Conservation (phyloP, 768 basidiomycete species). For the Cyathus striatus region DNA sequence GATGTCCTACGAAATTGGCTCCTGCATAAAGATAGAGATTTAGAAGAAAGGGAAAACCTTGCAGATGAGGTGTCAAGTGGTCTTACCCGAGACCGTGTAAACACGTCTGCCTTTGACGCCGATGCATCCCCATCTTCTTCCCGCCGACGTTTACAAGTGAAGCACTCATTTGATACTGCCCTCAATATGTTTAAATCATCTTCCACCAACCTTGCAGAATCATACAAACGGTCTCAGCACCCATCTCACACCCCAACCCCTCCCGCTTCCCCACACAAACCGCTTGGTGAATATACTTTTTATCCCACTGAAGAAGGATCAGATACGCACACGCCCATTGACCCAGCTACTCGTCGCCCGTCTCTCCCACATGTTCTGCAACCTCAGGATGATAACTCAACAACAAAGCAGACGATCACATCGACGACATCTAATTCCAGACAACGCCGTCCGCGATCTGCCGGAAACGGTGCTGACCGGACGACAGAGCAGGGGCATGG, state of each 20-base stretch:
- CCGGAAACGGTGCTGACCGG: constrained; percentile 60
- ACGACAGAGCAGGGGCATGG: constrained; percentile 22
- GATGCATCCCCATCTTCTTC: constrained; percentile 17
- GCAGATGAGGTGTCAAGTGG: constrained; percentile 10
- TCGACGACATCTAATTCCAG: constrained; percentile 17
- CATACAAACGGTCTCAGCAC: constrained; percentile 11
- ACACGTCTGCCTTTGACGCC: constrained; percentile 19
- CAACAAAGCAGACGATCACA: constrained; percentile 29
- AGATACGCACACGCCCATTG: constrained; percentile 17
- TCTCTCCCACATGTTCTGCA: constrained; percentile 58
- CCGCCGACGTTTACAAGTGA: constrained; percentile 58
- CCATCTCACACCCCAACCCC: constrained; percentile 24
- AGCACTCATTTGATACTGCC: constrained; percentile 75
- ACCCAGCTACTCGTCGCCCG: constrained; percentile 49
- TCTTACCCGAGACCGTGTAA: constrained; percentile 11
- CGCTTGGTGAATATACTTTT: constrained; percentile 44
- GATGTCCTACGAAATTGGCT: constrained; percentile 66
- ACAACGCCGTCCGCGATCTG: constrained; percentile 63
- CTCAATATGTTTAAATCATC: constrained; percentile 46
- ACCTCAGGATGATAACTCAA: constrained; percentile 19
- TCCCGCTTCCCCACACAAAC: constrained; percentile 34
- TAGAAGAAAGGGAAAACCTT: constrained; percentile 42
- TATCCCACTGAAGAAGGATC: constrained; percentile 28
- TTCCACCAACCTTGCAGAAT: constrained; percentile 24
- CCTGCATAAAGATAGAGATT: constrained; percentile 55